phyloP scores from a whole-genome alignment of 2,329 filamentous ascomycete genomes.

The Rhexocercosporidium sp. region DNA sequence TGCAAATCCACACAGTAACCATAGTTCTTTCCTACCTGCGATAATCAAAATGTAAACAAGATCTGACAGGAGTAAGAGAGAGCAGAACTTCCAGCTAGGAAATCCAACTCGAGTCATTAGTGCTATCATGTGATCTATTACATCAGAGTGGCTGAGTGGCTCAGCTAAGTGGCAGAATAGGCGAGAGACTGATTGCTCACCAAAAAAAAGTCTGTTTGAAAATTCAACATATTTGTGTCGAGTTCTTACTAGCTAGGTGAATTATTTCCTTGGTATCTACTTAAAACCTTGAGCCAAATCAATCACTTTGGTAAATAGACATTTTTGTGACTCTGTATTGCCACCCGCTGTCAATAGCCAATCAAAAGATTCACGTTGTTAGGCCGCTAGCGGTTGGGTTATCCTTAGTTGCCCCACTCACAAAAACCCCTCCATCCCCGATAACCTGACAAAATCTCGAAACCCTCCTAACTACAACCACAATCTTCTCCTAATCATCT shows the following conservation, averaged over 20 bases:
- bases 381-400: neutral
- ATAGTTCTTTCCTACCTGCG: too few species aligned
- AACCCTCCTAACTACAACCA: neutral
- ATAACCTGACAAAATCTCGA: conserved; percentile 11
- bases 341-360: neutral
- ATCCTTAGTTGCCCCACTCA: neutral
- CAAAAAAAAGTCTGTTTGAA: neutral
- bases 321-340: neutral
- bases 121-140: conserved; percentile 1
- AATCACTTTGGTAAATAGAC: too few species aligned
- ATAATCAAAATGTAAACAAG: too few species aligned
- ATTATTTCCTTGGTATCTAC: too few species aligned
- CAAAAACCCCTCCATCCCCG: neutral
- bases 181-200: conserved; percentile 3
- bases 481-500: neutral
- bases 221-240: neutral
- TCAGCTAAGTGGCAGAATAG: neutral
- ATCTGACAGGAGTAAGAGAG: too few species aligned
- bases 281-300: too few species aligned
- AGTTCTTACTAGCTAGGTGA: neutral
- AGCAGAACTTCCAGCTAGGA: neutral
- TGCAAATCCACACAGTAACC: too few species aligned
- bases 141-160: conserved; percentile 9
- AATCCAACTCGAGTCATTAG: neutral
- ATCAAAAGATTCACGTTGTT: conserved; percentile 1